These are phyloP conservation scores for Stachybotrys chartarum DNA, from an alignment of 2,329 filamentous ascomycete species.

Conservation along the genomic window DNA sequence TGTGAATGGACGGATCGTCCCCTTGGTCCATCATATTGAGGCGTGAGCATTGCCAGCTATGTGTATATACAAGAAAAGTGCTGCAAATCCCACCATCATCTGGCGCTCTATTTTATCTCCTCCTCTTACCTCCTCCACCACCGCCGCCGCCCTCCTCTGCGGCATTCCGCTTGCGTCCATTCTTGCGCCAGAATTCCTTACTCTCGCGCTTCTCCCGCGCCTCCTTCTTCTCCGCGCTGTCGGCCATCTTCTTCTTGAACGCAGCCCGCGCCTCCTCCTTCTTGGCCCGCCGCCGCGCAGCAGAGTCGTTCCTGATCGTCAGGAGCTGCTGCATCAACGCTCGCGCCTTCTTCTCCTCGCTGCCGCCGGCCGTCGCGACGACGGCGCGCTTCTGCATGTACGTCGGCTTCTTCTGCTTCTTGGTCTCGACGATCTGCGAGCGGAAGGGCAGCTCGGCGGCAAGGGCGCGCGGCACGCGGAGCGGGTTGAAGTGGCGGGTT, in stretches of 20 bases:
- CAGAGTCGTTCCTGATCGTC: conserved; percentile 84
- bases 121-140: conserved; percentile 26
- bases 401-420: conserved; percentile 70
- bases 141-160: conserved; percentile 31
- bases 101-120: conserved; percentile 12
- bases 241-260: conserved; percentile 77
- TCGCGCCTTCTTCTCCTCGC: conserved; percentile 84
- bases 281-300: conserved; percentile 72
- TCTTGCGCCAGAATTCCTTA: conserved; percentile 86
- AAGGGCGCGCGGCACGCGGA: conserved; percentile 70
- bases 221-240: conserved; percentile 75
- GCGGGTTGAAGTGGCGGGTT: conserved; percentile 69
- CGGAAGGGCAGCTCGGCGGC: conserved; percentile 86
- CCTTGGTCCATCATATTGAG: too few species aligned
- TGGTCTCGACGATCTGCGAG: conserved; percentile 78
- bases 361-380: conserved; percentile 60
- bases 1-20: too few species aligned
- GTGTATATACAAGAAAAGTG: neutral
- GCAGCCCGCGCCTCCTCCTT: conserved; percentile 81
- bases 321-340: conserved; percentile 89
- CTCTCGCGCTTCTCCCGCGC: conserved; percentile 85
- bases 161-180: conserved; percentile 63
- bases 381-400: conserved; percentile 96
- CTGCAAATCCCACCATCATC: neutral
- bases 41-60: neutral